phyloP scores from a whole-genome alignment of 192 early-diverging fungal species.

The Phycomyces blakesleeanus region DNA sequence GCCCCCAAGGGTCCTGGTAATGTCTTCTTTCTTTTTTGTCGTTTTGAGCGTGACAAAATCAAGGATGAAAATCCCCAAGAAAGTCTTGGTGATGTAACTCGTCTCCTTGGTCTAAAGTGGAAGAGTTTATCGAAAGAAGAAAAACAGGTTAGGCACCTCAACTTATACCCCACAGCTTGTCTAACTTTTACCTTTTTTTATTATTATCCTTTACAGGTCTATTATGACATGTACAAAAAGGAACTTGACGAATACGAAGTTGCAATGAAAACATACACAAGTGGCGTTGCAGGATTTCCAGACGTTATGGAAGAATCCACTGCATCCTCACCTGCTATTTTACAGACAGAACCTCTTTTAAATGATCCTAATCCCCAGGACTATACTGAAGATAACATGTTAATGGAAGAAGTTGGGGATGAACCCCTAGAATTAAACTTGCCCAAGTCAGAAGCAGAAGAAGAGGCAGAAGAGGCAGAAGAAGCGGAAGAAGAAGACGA shows the following conservation, averaged over 20 bases:
- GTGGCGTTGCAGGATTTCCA: not conserved
- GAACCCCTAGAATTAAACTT: too few relatives aligned
- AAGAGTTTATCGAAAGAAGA: constrained; percentile 36
- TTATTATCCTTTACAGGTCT: constrained; percentile 23
- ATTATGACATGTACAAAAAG: constrained; percentile 17
- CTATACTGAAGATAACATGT: too few relatives aligned
- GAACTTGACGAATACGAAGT: constrained; percentile 30
- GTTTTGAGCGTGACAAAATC: constrained; percentile 39
- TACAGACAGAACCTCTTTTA: too few relatives aligned
- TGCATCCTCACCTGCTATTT: not conserved
- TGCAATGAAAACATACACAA: constrained; percentile 29
- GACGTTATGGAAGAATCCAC: not conserved
- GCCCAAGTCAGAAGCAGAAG: too few relatives aligned
- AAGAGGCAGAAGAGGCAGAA: too few relatives aligned
- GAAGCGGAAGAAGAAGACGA: too few relatives aligned
- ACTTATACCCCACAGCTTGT: not conserved
- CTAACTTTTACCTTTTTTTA: not conserved
- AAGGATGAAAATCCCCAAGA: constrained; percentile 39
- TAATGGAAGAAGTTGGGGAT: too few relatives aligned
- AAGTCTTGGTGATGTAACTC: constrained; percentile 34
- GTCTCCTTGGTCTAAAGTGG: constrained; percentile 41
- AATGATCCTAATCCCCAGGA: too few relatives aligned
- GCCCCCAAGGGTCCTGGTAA: constrained; percentile 43
- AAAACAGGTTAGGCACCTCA: constrained; percentile 21
- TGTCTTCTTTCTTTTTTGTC: constrained; percentile 39